A percentile compares a stretch with the other conserved stretches of the same genome.
These are phyloP conservation scores for Clarireedia paspali DNA, from an alignment of 2,329 filamentous ascomycete genomes.

Conservation along the genomic window DNA sequence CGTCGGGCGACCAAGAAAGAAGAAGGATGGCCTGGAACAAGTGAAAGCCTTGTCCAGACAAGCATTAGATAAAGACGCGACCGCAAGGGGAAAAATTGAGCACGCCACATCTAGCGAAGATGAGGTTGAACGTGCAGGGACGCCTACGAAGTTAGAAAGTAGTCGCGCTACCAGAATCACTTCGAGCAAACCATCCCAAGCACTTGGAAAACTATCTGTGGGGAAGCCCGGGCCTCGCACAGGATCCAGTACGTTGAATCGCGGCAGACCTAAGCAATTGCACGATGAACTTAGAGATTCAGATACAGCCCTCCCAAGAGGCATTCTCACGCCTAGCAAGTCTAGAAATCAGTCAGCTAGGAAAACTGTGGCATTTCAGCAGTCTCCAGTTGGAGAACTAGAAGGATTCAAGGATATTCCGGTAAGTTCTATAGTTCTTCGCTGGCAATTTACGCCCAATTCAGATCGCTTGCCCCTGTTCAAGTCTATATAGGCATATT, in stretches of 20 bases:
- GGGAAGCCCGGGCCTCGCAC: constrained; percentile 12
- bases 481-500: neutral
- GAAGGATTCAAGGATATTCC: constrained; percentile 46
- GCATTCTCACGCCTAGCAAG: constrained; percentile 49
- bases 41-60: constrained; percentile 10
- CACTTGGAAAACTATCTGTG: neutral
- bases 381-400: constrained; percentile 34
- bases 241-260: constrained; percentile 5
- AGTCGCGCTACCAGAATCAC: neutral
- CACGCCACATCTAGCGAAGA: neutral
- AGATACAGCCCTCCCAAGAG: constrained; percentile 33
- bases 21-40: constrained; percentile 5
- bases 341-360: constrained; percentile 31
- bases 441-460: too few relatives aligned
- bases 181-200: neutral
- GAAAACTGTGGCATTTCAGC: constrained; percentile 50
- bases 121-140: neutral
- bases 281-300: neutral
- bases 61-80: neutral
- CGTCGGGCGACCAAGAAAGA: constrained; percentile 5
- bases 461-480: too few relatives aligned
- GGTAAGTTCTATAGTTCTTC: neutral
- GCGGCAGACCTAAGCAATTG: constrained; percentile 12
- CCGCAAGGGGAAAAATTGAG: neutral
- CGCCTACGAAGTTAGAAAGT: neutral